These are phyloP conservation scores for Nicotiana attenuata DNA, from an alignment of 257 asterid genomes.

Conservation along the genomic window DNA sequence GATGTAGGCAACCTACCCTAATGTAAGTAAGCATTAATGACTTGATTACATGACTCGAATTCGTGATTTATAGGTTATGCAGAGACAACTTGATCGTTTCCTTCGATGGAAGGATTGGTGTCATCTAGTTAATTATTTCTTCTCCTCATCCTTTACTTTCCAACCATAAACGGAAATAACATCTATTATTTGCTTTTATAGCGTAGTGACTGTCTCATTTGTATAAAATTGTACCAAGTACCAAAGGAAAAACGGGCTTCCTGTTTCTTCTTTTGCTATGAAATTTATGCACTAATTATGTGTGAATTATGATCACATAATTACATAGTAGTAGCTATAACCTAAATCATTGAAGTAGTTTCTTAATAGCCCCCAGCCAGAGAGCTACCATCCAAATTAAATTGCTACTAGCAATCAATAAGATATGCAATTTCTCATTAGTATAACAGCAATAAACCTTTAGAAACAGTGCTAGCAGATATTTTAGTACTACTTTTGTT, in stretches of 20 bases:
- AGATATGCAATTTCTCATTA: background rate
- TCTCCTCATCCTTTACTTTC: too few species aligned
- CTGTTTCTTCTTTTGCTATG: background rate
- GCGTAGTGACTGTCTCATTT: background rate
- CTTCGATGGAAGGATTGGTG: background rate
- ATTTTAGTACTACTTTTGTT: too few species aligned
- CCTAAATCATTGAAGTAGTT: background rate
- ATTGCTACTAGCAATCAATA: background rate
- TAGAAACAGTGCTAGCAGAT: too few species aligned
- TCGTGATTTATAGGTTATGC: too few species aligned
- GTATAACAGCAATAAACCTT: too few species aligned
- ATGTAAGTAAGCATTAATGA: too few species aligned
- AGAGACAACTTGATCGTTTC: too few species aligned
- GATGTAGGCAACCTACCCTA: too few species aligned
- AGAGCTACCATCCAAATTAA: background rate
- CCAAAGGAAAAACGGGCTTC: background rate
- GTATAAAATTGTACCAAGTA: background rate
- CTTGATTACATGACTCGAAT: too few species aligned
- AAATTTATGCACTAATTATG: background rate
- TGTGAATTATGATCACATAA: background rate
- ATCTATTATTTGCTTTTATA: background rate
- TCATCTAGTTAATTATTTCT: background rate
- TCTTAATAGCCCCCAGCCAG: background rate
- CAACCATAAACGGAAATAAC: background rate
- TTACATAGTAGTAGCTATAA: background rate